Conservation (phyloP, 495 filamentous ascomycete species). For the Penicillium daleae region DNA sequence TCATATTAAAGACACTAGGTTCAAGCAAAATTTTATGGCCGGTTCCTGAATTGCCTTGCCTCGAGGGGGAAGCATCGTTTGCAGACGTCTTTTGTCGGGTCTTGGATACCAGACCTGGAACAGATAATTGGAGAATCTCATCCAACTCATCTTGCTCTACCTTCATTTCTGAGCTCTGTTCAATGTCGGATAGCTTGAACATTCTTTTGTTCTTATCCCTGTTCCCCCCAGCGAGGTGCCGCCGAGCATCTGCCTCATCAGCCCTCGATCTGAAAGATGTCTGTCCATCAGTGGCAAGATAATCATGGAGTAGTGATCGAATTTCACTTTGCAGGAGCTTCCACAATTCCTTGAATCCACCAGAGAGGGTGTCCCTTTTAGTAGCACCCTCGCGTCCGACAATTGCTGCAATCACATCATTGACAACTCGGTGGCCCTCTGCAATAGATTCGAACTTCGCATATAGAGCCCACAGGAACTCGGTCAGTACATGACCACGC, state of each 20-base stretch:
- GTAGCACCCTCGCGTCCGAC: conserved; percentile 71
- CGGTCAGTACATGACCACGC: conserved; percentile 79
- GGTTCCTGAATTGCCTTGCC: conserved; percentile 60
- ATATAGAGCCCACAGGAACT: conserved; percentile 89
- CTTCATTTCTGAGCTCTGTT: conserved; percentile 71
- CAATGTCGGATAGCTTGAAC: conserved; percentile 87
- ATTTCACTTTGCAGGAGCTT: conserved; percentile 90
- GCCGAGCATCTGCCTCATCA: conserved; percentile 52
- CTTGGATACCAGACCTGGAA: conserved; percentile 88
- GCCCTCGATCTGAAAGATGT: conserved; percentile 52
- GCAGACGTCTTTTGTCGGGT: conserved; percentile 53
- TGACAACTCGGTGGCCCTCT: conserved; percentile 90
- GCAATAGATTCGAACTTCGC: conserved; percentile 96
- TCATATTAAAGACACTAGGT: conserved; percentile 98
- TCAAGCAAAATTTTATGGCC: conserved; percentile 89
- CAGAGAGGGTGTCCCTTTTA: conserved; percentile 60
- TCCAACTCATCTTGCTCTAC: conserved; percentile 90
- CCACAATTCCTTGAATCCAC: conserved; percentile 92
- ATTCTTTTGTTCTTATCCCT: conserved; percentile 78
- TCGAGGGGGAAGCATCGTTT: conserved; percentile 41
- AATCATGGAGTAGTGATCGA: conserved; percentile 91
- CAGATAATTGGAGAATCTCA: conserved; percentile 83
- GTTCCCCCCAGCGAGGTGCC: conserved; percentile 61
- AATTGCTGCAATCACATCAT: conserved; percentile 85
- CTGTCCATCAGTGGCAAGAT: conserved; percentile 91